Evolutionary conservation across 2,329 filamentous ascomycete genomes (phyloP).

Genomic region (Calonectria henricotiae): DNA sequence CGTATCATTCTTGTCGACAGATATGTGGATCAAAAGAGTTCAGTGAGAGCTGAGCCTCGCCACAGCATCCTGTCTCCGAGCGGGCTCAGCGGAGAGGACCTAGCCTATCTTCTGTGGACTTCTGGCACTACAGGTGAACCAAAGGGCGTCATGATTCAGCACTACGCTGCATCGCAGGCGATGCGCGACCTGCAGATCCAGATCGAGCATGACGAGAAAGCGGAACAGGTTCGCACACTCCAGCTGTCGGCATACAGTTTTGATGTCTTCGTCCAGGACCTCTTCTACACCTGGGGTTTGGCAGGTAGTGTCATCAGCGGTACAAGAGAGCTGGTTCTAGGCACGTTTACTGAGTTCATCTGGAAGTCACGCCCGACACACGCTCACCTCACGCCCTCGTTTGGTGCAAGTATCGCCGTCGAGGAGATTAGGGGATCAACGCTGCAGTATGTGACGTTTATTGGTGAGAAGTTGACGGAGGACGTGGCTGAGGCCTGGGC

Average conservation of each 20-base stretch:
- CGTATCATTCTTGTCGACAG: conserved; percentile 5
- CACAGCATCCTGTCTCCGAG: neutral
- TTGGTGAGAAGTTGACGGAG: conserved; percentile 3
- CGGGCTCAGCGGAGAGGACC: neutral
- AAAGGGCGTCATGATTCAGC: conserved; percentile 12
- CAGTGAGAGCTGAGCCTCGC: neutral
- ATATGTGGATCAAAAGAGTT: neutral
- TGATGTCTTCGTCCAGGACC: conserved; percentile 8
- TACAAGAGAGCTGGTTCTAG: conserved; percentile 1
- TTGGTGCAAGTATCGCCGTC: conserved; percentile 9
- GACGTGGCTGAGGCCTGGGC: conserved; percentile 9
- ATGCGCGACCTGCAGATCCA: conserved; percentile 16
- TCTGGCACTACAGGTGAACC: neutral
- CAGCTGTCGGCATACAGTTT: conserved; percentile 9
- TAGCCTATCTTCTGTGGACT: conserved; percentile 12
- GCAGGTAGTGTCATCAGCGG: conserved; percentile 10
- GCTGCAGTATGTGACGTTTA: conserved; percentile 2
- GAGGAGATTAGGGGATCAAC: conserved; percentile 7
- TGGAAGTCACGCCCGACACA: conserved; percentile 10
- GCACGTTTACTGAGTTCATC: neutral
- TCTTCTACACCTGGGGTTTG: conserved; percentile 13
- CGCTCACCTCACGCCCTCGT: conserved; percentile 8
- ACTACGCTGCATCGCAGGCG: neutral
- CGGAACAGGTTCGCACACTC: neutral
- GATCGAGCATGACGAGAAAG: neutral